Evolutionary conservation across 805 yeast species (phyloP), one percentile per base, ranked within the genome.

Genomic region (Saturnispora galanensis): DNA sequence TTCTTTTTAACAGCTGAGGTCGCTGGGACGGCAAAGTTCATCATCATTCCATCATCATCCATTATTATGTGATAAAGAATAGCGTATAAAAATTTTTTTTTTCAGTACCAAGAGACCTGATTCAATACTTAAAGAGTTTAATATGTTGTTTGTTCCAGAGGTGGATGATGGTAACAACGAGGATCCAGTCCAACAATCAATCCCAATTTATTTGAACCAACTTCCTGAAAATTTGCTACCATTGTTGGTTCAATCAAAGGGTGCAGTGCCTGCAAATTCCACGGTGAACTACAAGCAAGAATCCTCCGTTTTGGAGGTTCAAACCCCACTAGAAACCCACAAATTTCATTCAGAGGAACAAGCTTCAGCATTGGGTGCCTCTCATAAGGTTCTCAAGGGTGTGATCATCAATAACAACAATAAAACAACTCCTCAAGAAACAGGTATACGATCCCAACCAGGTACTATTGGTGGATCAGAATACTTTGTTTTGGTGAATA

Each of bases 301-400:
- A 26, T 70, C 86, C 1, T 74, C 77, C 2, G 69, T 79, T 10
- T 64, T 93, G 48, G 95, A 86, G 58, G 72, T 89, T 32, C 85
- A 82, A 48, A 66, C 84, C 6, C 95, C 96, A 11, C 63, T 86
- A 41, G 82, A 82, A 43, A 82, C 85, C 0, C 55, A 66, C 5
- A 71, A 71, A 37, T 87, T 83, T 54, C 85, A 77, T 56, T 90
- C 88, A 57, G 70, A 65, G 35, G 64, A 70, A 10, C 81, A 79
- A 53, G 70, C 81, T 6, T 78, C 70, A 18, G 72, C 74, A 44
- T 84, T 74, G 8, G 67, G 72, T 1, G 73, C 81, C 6, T 67
- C 68, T 16, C 68, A 66, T 31, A 94, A 88, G 54, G 69, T 77
- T 1, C 65, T 84, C 39, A 76, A 73, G 38, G 97, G 97, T 6